Evolutionary conservation across 1,284 basidiomycete species (phyloP).

Genomic region (Fomitopsis pinicola): DNA sequence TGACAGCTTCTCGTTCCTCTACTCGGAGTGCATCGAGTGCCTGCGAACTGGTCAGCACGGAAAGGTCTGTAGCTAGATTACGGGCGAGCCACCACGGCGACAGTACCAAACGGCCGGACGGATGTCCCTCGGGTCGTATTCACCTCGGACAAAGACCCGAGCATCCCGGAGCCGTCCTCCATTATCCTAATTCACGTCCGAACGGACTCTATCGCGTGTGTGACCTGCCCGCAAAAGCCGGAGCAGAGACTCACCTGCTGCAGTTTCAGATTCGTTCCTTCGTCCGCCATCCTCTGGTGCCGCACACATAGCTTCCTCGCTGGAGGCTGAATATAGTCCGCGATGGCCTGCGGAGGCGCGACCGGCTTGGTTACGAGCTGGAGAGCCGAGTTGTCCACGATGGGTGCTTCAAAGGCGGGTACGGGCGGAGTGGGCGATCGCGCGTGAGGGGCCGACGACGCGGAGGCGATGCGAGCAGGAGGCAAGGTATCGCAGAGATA

Average conservation of each 20-base stretch:
- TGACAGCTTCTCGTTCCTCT: slow-evolving; percentile 86
- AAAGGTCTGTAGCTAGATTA: background rate
- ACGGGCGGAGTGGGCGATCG: slow-evolving; percentile 21
- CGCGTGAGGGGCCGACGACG: slow-evolving; percentile 26
- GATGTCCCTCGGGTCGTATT: background rate
- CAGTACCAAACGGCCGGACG: background rate
- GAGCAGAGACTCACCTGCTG: slow-evolving; percentile 68
- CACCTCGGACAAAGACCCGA: background rate
- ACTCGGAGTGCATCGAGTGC: slow-evolving; percentile 91
- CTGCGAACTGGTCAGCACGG: slow-evolving; percentile 38
- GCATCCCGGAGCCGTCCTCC: background rate
- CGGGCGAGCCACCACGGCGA: background rate
- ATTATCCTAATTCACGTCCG: background rate
- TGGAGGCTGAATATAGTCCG: slow-evolving; percentile 30
- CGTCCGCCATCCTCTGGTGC: slow-evolving; percentile 97
- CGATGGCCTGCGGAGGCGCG: background rate
- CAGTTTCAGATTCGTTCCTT: slow-evolving; percentile 88
- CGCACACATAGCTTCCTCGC: slow-evolving; percentile 80
- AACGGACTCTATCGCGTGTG: background rate
- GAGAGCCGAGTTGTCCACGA: slow-evolving; percentile 16
- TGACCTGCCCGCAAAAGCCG: background rate
- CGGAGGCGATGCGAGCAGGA: slow-evolving; percentile 45
- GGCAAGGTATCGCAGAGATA: slow-evolving; percentile 74
- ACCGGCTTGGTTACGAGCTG: slow-evolving; percentile 6
- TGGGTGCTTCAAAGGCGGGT: slow-evolving; percentile 29